These are phyloP conservation scores for Cladosporium colombiae DNA, from an alignment of 2,329 filamentous ascomycete genomes.

Conservation along the genomic window DNA sequence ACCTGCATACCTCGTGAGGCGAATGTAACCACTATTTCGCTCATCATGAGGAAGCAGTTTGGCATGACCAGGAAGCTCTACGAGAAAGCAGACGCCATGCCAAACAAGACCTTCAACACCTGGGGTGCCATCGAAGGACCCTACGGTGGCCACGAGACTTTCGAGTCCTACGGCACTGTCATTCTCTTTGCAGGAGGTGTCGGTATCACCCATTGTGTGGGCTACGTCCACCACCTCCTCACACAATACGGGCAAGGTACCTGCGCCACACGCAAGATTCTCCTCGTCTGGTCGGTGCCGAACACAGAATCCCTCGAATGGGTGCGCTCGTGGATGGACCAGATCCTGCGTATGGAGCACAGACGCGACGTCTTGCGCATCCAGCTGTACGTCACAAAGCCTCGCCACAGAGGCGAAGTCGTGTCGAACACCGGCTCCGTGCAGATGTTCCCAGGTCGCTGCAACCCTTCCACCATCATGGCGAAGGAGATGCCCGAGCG, in stretches of 20 bases:
- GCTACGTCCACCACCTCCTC: conserved; percentile 72
- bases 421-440: conserved; percentile 58
- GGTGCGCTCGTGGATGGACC: conserved; percentile 67
- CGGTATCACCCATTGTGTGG: conserved; percentile 77
- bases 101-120: conserved; percentile 63
- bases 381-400: conserved; percentile 64
- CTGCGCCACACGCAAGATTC: conserved; percentile 68
- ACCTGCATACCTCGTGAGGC: conserved; percentile 32
- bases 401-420: conserved; percentile 56
- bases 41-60: conserved; percentile 71
- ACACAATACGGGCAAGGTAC: conserved; percentile 68
- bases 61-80: conserved; percentile 72
- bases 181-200: conserved; percentile 80
- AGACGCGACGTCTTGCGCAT: conserved; percentile 61
- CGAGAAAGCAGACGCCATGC: conserved; percentile 63
- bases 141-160: conserved; percentile 69
- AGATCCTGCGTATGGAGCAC: conserved; percentile 60
- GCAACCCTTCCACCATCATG: conserved; percentile 56
- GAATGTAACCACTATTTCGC: conserved; percentile 58
- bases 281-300: conserved; percentile 78
- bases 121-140: conserved; percentile 73
- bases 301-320: conserved; percentile 66
- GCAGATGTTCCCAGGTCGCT: conserved; percentile 63
- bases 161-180: conserved; percentile 75
- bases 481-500: conserved; percentile 58